Evolutionary conservation across 495 filamentous ascomycete genomes (phyloP), one percentile per base, ranked within the genome.

Genomic region (Aspergillus avenaceus): DNA sequence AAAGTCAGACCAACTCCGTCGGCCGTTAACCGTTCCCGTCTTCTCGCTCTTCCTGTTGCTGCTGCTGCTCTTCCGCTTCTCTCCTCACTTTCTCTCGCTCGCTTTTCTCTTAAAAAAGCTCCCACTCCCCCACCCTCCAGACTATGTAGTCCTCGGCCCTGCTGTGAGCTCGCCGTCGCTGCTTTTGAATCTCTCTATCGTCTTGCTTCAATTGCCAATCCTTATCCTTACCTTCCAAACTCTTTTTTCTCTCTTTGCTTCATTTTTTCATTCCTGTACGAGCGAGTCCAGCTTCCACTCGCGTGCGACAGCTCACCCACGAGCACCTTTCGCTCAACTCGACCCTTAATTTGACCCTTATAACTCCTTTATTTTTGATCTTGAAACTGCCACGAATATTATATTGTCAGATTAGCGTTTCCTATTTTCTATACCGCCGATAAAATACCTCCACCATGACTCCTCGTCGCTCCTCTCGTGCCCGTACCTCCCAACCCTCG

Each of bases 401-500:
- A 41, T 21, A 38, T 14, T 46, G 27, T 41, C 31, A 50, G 37
- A 50, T 21, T 38, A 21, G 34, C 5, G 21, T 45, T 14, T 5
- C 24, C 22, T 31, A 21, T 31, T 26, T 31, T 47, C 22, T 47
- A 28, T 22, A 25, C 25, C 22, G 21, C 19, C 7, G n/a, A n/a
- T 45, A 38, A 41, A 49, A 54, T 52, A 41, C 37, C n/a, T 49
- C 25, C 53, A 59, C 60, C 59, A 80, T 80, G 72, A 85, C 88
- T 60, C 87, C 90, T 60, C 86, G 93, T 67, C 90, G 93, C 66
- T 96, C 91, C 43, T 93, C 92, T 59, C 84, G 93, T 71, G 88
- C 90, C 72, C 90, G 90, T 66, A 82, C 81, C 53, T 82, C 85
- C 52, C 88, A 93, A 70, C 83, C 88, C 50, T 79, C 83, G 57